phyloP scores from a whole-genome alignment of 1,284 basidiomycete genomes.

The Tetrapyrgos nigripes region DNA sequence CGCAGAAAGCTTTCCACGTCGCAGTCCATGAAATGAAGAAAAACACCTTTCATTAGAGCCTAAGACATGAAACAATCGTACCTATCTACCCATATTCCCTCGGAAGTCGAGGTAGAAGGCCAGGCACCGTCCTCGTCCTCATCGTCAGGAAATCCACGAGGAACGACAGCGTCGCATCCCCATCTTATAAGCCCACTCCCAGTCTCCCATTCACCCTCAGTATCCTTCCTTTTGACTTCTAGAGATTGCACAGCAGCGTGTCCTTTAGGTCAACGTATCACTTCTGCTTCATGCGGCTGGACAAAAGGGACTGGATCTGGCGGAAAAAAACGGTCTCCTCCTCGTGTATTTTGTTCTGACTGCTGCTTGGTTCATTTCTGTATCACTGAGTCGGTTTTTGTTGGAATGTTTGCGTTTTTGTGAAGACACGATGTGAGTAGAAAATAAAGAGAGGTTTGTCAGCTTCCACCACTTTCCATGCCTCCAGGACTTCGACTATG shows the following conservation, averaged over 20 bases:
- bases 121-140: not conserved
- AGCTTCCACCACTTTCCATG: too few species aligned
- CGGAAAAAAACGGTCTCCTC: too few species aligned
- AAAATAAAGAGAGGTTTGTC: not conserved
- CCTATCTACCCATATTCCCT: constrained; percentile 27
- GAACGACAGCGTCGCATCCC: constrained; percentile 31
- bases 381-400: not conserved
- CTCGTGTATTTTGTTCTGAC: not conserved
- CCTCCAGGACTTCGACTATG: too few species aligned
- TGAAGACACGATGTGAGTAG: constrained; percentile 7
- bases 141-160: constrained; percentile 10
- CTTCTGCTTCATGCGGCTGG: constrained; percentile 72
- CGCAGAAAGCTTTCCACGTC: not conserved
- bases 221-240: constrained; percentile 45
- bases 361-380: not conserved
- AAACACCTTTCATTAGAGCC: not conserved
- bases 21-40: not conserved
- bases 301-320: constrained; percentile 51
- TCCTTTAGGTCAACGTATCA: constrained; percentile 57
- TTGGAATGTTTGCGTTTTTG: constrained; percentile 16
- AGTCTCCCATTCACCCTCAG: constrained; percentile 26
- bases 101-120: not conserved
- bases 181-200: constrained; percentile 57
- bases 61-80: constrained; percentile 15
- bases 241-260: constrained; percentile 50